Evolutionary conservation across 1,284 basidiomycete species (phyloP), one percentile per base, ranked within the genome.

Genomic region (Malassezia furfur): DNA sequence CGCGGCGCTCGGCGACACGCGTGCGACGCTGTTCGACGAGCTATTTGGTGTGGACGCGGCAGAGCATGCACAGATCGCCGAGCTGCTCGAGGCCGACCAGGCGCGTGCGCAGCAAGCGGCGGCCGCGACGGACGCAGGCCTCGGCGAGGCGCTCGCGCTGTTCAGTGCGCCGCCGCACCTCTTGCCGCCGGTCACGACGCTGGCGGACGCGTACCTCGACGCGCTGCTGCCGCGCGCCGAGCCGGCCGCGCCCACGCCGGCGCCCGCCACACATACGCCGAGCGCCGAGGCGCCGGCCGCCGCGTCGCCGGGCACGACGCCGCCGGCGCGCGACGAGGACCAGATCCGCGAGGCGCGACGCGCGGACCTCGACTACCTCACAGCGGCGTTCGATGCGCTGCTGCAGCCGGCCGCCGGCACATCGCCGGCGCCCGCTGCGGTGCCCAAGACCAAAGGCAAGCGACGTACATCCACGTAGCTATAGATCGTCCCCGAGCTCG

Each of bases 151-250:
- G 80, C 65, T 70, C 10, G 77, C 77, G 53, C 76, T 85, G 41
- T 86, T 90, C 67, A 82, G 85, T 59, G 81, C 80, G 3, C 85
- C 89, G 5, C 82, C 85, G 30, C 86, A 91, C 76, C 80, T 88
- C 46, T 80, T 88, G 65, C 88, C 89, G 14, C 83, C 88, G 5
- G 77, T 91, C 53, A 81, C 84, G 47, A 78, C 80, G 47, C 75
- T 93, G 39, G 91, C 87, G 71, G 84, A 86, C 34, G 77, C 84
- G 15, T 78, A 91, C 64, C 80, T 91, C 67, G 79, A 80, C 43
- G 78, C 81, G 46, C 82, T 88, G 67, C 77, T 91, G 60, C 79
- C 78, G 47, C 64, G 78, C 7, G 82, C 81, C 10, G 30, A n/a
- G 8, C 19, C n/a, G 2, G 14, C 35, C 9, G n/a, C 11, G 31